Percentiles rank a stretch among this genome's conserved stretches.
Evolutionary conservation across 169 alveolate species (phyloP).

Genomic region (Plasmodium blacklocki): DNA sequence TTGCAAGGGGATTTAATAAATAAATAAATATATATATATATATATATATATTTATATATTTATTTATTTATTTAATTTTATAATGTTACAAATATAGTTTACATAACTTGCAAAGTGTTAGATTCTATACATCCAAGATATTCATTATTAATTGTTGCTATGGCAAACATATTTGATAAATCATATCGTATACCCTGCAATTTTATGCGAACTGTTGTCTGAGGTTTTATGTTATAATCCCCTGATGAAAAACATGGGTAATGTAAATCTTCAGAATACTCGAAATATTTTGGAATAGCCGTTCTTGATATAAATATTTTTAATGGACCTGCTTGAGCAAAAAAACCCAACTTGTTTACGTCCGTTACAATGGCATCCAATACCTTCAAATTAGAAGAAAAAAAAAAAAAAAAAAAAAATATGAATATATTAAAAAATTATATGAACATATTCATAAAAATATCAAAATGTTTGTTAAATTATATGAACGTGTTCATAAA

Average conservation of each 20-base stretch:
- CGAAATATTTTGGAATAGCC: conserved; percentile 90
- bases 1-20: background rate
- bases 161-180: conserved; percentile 91
- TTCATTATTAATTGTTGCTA: conserved; percentile 92
- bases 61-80: background rate
- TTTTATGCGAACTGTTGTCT: conserved; percentile 90
- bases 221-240: conserved; percentile 86
- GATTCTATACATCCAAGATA: conserved; percentile 86
- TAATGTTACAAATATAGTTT: background rate
- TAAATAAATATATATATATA: background rate
- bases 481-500: no score
- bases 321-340: conserved; percentile 94
- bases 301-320: conserved; percentile 92
- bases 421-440: no score
- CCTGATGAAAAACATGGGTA: conserved; percentile 91
- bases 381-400: conserved; percentile 76
- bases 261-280: conserved; percentile 89
- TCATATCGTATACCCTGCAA: conserved; percentile 92
- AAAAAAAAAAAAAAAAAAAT: background rate
- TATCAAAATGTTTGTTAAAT: no score
- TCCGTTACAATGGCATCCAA: conserved; percentile 93
- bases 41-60: conserved; percentile 1
- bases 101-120: conserved; percentile 54
- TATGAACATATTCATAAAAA: no score
- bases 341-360: conserved; percentile 92